Evolutionary conservation across 176 grass and related monocot genomes (phyloP).

Genomic region (Carex pumila): DNA sequence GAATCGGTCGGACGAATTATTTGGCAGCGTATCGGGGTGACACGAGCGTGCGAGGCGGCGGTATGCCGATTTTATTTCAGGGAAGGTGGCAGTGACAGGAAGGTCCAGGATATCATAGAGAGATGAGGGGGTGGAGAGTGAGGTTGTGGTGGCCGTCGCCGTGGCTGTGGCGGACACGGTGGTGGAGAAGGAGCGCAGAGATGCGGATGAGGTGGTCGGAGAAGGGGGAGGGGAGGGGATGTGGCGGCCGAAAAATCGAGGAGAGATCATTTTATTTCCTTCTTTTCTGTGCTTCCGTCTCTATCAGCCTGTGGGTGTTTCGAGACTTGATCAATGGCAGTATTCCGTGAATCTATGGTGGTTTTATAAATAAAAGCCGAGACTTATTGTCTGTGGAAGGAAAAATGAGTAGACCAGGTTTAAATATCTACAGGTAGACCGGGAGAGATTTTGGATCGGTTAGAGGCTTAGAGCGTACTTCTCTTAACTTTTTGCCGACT

Average conservation of each 20-base stretch:
- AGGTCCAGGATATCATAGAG: constrained; percentile 35
- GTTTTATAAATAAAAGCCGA: background rate
- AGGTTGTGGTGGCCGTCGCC: background rate
- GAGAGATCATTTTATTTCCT: background rate
- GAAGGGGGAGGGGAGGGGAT: constrained; percentile 6
- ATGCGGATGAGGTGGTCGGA: background rate
- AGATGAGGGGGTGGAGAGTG: background rate
- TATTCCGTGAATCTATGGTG: background rate
- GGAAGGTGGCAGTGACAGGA: constrained; percentile 1
- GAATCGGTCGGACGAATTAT: constrained; percentile 17
- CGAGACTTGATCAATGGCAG: background rate
- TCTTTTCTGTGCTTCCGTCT: background rate
- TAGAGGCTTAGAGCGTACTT: background rate
- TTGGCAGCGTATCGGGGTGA: constrained; percentile 25
- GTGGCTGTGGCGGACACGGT: background rate
- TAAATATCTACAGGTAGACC: background rate
- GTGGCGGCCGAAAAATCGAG: constrained; percentile 4
- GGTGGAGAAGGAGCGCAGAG: background rate
- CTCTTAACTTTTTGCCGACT: background rate
- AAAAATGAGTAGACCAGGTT: background rate
- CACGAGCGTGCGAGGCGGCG: constrained; percentile 19
- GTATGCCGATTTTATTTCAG: constrained; percentile 35
- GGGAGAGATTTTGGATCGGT: background rate
- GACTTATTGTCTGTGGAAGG: background rate
- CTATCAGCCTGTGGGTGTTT: background rate